Base-by-base conservation (phyloP, 2,329 filamentous ascomycete genomes). In the Penicillium sp. region DNA sequence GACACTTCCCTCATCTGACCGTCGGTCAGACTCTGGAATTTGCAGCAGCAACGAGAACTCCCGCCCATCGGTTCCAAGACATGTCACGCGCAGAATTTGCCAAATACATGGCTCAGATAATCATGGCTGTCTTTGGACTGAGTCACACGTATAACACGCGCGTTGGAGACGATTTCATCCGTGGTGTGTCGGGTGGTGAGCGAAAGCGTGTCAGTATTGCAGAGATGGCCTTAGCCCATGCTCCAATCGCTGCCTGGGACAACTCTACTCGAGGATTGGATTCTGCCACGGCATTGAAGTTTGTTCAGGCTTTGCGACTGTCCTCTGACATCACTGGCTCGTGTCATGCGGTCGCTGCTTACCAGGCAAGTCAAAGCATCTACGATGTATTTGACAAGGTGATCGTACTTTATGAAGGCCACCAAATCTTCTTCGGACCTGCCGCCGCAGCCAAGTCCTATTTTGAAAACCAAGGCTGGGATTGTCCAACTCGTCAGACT, bases 11-110 rank as follows among this genome's bases (percentile, higher is more conserved):
- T 91, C 55, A 69, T 25, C 41, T 69, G 30, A 69, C 84, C 0
- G 88, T 92, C 36, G 88, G 88, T 43, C 87, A 92, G 66, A 93
- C 89, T 0, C 79, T 92, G 45, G 86, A 84, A 52, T 91, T 91
- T 60, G 89, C 89, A 10, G 88, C 89, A 9, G 80, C 82, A n/a
- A 87, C 88, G 4, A 73, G 80, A n/a, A 79, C 77, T 4, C 78
- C 80, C 0, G 36, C 66, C 9, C 46, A 63, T 19, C 59, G 65
- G 28, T 62, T 67, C 14, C 50, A 65, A 17, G 66, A 59, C 12
- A 69, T 69, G 65, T 63, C 66, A 6, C 66, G 68, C 28, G 62
- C 70, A 5, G 70, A 76, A 56, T 72, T 75, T 35, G 67, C 76
- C 72, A 45, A 65, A 68, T 78, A 55, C 70, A 75, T 58, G 65